A percentile compares a stretch with the other conserved stretches of the same genome.
Conservation (phyloP, 2,329 filamentous ascomycete species). For the Albifimbria verrucaria region DNA sequence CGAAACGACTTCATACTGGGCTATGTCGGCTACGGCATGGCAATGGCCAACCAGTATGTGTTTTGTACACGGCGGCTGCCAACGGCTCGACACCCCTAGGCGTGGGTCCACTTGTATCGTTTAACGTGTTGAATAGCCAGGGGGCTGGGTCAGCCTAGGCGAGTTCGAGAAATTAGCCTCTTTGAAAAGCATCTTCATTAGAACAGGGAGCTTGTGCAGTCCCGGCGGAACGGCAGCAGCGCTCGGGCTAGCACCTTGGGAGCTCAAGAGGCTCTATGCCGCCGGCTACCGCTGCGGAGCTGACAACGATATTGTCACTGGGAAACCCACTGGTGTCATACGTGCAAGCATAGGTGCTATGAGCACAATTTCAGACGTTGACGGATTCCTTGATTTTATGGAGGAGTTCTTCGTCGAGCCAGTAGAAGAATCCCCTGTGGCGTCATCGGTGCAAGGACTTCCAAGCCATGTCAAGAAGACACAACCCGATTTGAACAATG, state of each 20-base stretch:
- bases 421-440: no score
- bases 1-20: conserved; percentile 53
- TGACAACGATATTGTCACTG: conserved; percentile 76
- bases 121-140: conserved; percentile 72
- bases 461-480: no score
- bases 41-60: conserved; percentile 64
- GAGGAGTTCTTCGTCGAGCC: conserved; percentile 59
- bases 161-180: conserved; percentile 86
- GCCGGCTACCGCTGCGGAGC: conserved; percentile 80
- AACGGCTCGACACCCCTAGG: conserved; percentile 22
- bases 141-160: conserved; percentile 73
- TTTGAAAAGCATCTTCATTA: conserved; percentile 75
- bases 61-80: conserved; percentile 53
- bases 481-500: background rate
- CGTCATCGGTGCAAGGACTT: no score
- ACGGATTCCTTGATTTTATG: conserved; percentile 68
- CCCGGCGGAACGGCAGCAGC: conserved; percentile 78
- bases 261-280: conserved; percentile 82
- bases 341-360: conserved; percentile 86
- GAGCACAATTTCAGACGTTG: conserved; percentile 75
- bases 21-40: conserved; percentile 62
- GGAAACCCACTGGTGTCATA: conserved; percentile 84
- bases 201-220: conserved; percentile 89
- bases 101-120: conserved; percentile 75
- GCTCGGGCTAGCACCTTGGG: conserved; percentile 72